A percentile compares a stretch with the other conserved stretches of the same genome.
Evolutionary conservation across 768 basidiomycete genomes (phyloP).

Genomic region (Amanita pallidorosea): DNA sequence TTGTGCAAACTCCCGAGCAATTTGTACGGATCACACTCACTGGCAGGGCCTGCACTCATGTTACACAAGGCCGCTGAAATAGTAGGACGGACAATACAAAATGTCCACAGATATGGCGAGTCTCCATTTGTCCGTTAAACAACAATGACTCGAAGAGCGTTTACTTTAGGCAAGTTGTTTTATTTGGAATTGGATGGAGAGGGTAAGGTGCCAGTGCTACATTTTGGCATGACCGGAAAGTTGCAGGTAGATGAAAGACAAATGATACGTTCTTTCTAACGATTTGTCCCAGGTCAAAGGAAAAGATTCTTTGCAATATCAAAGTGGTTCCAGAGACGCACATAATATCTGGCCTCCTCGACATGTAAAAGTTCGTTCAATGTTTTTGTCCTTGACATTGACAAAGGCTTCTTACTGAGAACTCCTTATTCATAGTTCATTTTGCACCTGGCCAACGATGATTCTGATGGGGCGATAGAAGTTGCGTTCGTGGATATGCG

Average conservation of each 20-base stretch:
- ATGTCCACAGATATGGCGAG: slow-evolving; percentile 45
- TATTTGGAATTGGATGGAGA: slow-evolving; percentile 53
- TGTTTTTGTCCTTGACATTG: not conserved
- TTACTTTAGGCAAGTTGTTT: slow-evolving; percentile 43
- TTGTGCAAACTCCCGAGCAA: slow-evolving; percentile 40
- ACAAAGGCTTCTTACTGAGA: not conserved
- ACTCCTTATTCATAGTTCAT: slow-evolving; percentile 36
- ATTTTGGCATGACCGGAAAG: slow-evolving; percentile 87
- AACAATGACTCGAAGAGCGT: not conserved
- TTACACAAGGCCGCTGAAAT: slow-evolving; percentile 42
- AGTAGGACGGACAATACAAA: slow-evolving; percentile 32
- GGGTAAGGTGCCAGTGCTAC: slow-evolving; percentile 57
- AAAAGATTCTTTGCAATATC: slow-evolving; percentile 36
- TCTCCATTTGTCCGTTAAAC: not conserved
- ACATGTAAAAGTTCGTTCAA: slow-evolving; percentile 43
- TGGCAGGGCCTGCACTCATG: not conserved
- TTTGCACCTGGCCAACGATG: slow-evolving; percentile 38
- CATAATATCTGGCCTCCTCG: slow-evolving; percentile 53
- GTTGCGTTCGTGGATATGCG: slow-evolving; percentile 67
- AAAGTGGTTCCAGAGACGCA: slow-evolving; percentile 26
- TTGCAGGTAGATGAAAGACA: slow-evolving; percentile 33
- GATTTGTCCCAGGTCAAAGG: slow-evolving; percentile 31
- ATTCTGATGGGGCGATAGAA: slow-evolving; percentile 27
- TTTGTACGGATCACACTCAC: slow-evolving; percentile 40
- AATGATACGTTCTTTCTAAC: slow-evolving; percentile 9